phyloP scores from a whole-genome alignment of 768 basidiomycete species.

The Pleurotus tuoliensis region DNA sequence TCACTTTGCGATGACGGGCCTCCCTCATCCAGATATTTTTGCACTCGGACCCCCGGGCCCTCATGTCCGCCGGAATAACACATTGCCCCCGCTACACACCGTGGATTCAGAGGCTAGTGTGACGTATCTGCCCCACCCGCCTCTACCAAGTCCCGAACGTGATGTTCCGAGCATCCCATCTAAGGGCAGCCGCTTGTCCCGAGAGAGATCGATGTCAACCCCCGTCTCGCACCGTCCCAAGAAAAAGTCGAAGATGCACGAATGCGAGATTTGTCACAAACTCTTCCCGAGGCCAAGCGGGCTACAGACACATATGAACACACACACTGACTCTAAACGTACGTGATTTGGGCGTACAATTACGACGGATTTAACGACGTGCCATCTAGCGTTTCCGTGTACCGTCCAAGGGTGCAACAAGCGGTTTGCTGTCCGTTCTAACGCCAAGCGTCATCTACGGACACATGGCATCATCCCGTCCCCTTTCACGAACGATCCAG shows the following conservation, averaged over 20 bases:
- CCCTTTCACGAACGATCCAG: conserved; percentile 6
- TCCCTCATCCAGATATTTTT: neutral
- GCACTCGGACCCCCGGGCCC: neutral
- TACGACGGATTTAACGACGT: neutral
- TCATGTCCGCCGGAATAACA: neutral
- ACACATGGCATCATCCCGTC: conserved; percentile 55
- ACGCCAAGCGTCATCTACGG: conserved; percentile 75
- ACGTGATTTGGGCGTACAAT: conserved; percentile 11
- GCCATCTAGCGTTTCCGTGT: conserved; percentile 44
- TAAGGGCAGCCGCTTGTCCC: neutral
- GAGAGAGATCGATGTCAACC: neutral
- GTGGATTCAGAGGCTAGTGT: neutral
- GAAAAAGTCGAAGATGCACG: conserved; percentile 54
- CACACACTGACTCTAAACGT: conserved; percentile 52
- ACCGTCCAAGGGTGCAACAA: conserved; percentile 57
- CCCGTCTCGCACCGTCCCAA: conserved; percentile 15
- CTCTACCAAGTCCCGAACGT: neutral
- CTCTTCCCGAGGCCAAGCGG: conserved; percentile 56
- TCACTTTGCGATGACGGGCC: neutral
- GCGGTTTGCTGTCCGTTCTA: conserved; percentile 74
- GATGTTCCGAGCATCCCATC: neutral
- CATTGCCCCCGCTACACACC: neutral
- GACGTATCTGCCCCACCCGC: neutral
- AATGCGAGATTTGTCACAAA: conserved; percentile 45
- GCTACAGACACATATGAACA: conserved; percentile 55